Percentiles rank a stretch among this genome's conserved stretches.
Evolutionary conservation across 139 green algal species (phyloP).

Genomic region (Gonium pectorale): DNA sequence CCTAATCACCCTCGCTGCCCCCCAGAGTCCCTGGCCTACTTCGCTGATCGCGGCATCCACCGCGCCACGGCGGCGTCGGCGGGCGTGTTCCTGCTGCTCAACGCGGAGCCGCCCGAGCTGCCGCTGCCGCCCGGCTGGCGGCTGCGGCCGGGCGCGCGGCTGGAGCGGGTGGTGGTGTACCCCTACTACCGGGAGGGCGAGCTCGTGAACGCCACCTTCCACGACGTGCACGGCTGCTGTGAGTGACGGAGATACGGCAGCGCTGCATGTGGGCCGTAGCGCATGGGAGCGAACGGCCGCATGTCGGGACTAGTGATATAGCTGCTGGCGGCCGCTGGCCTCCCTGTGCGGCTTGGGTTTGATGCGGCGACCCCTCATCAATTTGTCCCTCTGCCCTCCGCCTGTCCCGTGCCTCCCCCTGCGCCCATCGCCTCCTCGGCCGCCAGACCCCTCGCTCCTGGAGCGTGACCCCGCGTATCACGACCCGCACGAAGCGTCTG

Average conservation of each 20-base stretch:
- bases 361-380: no score
- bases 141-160: background rate
- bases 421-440: no score
- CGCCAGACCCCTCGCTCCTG: no score
- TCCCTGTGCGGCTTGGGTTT: no score
- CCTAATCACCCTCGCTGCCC: background rate
- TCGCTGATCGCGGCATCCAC: conserved; percentile 6
- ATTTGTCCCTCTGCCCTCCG: no score
- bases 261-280: background rate
- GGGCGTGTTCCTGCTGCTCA: conserved; percentile 9
- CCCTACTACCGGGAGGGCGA: conserved; percentile 3
- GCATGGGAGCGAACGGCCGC: background rate
- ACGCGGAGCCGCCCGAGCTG: conserved; percentile 11
- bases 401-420: no score
- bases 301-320: no score
- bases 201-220: conserved; percentile 15
- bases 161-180: conserved; percentile 35
- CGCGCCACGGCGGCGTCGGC: conserved; percentile 1
- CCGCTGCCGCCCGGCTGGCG: no score
- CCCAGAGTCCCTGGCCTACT: conserved; percentile 10
- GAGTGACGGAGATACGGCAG: background rate
- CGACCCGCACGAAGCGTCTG: no score
- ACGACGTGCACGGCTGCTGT: conserved; percentile 19
- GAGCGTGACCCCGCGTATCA: no score
- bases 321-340: no score